phyloP scores from a whole-genome alignment of 208 protist species.

The Tritrichomonas foetus region DNA sequence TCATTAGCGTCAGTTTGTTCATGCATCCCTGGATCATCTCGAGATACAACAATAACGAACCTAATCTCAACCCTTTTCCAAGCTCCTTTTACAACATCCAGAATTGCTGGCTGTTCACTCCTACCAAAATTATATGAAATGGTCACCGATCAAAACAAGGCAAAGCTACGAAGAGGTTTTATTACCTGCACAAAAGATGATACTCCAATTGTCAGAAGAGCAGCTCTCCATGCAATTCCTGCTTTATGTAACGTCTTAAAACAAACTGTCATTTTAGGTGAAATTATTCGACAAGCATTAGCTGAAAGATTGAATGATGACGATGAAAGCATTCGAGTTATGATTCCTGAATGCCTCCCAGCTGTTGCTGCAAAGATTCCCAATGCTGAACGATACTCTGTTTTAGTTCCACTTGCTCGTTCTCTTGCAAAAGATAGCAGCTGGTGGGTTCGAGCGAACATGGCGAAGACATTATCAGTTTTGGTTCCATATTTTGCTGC shows the following conservation, averaged over 20 bases:
- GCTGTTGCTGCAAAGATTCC: neutral
- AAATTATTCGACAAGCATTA: neutral
- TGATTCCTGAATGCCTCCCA: conserved; percentile 23
- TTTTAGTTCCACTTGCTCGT: neutral
- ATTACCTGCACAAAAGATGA: neutral
- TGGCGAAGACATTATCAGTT: neutral
- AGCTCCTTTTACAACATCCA: neutral
- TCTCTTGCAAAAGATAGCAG: neutral
- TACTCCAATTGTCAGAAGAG: neutral
- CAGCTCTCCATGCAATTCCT: neutral
- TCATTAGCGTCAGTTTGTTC: neutral
- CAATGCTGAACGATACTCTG: neutral
- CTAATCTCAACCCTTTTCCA: neutral
- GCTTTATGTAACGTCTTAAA: neutral
- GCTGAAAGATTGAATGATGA: neutral
- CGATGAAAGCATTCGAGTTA: conserved; percentile 35
- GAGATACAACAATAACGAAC: neutral
- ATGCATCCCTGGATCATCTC: neutral
- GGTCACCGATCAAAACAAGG: neutral
- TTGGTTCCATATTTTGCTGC: neutral
- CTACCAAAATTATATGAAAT: neutral
- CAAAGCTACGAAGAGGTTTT: neutral
- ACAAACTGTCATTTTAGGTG: neutral
- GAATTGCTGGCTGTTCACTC: neutral
- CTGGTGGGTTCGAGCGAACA: conserved; percentile 14